Evolutionary conservation across 768 basidiomycete species (phyloP).

Genomic region (Paxillus rubicundulus): DNA sequence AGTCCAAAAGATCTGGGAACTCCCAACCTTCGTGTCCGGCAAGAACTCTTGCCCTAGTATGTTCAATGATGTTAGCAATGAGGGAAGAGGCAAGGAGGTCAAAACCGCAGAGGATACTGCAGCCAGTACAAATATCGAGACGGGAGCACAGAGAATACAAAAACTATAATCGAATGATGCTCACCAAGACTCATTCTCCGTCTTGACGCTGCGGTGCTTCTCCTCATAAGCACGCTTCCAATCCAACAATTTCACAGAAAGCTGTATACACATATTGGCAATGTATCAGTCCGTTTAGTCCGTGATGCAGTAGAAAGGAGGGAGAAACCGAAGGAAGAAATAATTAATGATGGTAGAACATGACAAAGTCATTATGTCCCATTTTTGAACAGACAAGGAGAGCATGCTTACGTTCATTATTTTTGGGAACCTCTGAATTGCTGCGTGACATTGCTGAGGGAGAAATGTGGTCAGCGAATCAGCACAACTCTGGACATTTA

Average conservation of each 20-base stretch:
- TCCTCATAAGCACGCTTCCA: constrained; percentile 29
- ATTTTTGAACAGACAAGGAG: neutral
- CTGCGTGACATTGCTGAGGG: constrained; percentile 2
- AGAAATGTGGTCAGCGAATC: neutral
- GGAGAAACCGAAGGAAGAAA: too few relatives aligned
- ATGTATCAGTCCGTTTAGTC: constrained; percentile 1
- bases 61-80: too few relatives aligned
- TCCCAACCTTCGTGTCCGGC: constrained; percentile 44
- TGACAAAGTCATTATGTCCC: neutral
- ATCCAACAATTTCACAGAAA: constrained; percentile 20
- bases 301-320: neutral
- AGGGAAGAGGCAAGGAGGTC: too few relatives aligned
- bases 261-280: constrained; percentile 2
- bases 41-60: constrained; percentile 33
- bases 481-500: neutral
- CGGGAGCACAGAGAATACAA: neutral
- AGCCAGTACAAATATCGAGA: constrained; percentile 9
- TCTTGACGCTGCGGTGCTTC: constrained; percentile 1
- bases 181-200: constrained; percentile 17
- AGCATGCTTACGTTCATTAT: constrained; percentile 9
- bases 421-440: constrained; percentile 5
- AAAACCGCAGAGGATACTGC: too few relatives aligned
- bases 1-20: constrained; percentile 39
- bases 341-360: neutral
- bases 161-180: neutral